These are phyloP conservation scores for Syncephalastrum contaminatum DNA, from an alignment of 371 early-diverging fungal species.

Conservation along the genomic window DNA sequence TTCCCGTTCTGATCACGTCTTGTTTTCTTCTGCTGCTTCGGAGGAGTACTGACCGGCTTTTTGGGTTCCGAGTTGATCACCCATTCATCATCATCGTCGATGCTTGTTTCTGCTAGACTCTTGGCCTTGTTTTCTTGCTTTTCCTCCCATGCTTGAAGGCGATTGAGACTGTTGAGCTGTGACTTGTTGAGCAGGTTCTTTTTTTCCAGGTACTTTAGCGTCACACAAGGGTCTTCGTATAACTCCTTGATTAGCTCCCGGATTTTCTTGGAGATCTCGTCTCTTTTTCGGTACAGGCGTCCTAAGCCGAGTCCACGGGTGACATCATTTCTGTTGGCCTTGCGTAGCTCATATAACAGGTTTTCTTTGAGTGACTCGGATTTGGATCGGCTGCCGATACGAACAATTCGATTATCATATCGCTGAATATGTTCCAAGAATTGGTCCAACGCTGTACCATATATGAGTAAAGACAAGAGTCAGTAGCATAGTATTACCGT, in stretches of 20 bases:
- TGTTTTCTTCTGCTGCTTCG: conserved; percentile 3
- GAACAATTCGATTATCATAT: conserved; percentile 50
- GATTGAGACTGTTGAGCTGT: conserved; percentile 43
- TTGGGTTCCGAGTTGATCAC: conserved; percentile 26
- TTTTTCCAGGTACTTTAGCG: conserved; percentile 36
- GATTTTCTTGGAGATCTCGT: conserved; percentile 40
- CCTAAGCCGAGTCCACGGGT: conserved; percentile 23
- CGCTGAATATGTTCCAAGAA: conserved; percentile 60
- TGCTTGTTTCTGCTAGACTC: conserved; percentile 14
- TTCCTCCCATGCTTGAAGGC: conserved; percentile 34
- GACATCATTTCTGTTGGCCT: conserved; percentile 15
- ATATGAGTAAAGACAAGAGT: not conserved
- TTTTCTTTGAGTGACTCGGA: conserved; percentile 38
- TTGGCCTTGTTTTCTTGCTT: conserved; percentile 8
- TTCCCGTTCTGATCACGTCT: not conserved
- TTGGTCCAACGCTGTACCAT: conserved; percentile 62
- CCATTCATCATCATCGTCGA: conserved; percentile 41
- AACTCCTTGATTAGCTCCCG: conserved; percentile 36
- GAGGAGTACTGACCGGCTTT: not conserved
- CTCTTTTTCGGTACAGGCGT: conserved; percentile 31
- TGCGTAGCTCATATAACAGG: conserved; percentile 49
- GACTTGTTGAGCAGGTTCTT: conserved; percentile 29
- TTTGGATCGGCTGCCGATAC: conserved; percentile 64
- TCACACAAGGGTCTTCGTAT: conserved; percentile 52
- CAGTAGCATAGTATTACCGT: conserved; percentile 31